Evolutionary conservation across 75 land plant species (phyloP), one percentile per base, ranked within the genome.

Genomic region (Pinus taeda): DNA sequence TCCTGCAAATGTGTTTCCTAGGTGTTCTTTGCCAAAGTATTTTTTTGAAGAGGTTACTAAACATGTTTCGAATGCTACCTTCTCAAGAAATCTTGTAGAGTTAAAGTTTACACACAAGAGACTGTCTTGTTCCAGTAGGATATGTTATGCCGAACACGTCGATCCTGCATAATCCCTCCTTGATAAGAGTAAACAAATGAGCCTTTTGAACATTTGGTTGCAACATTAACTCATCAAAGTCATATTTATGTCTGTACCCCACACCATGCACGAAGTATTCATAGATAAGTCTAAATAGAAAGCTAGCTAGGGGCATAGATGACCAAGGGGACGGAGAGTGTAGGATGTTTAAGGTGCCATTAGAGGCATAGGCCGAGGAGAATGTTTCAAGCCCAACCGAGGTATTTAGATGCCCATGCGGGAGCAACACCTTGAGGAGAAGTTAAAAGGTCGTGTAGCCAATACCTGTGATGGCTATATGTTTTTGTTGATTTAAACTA

Each of bases 171-270:
- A 26, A 92, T 0, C 26, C 26, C 26, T 26, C 26, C 26, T 26
- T 26, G 0, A 26, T 26, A 0, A 26, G 26, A 26, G 71, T 98
- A 97, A 86, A 97, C 99, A 2, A 79, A 75, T 74, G 99, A 94
- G 79, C 93, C 92, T 33, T 97, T 97, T 81, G 93, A 92, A 77
- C 98, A 97, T 88, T 92, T 97, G 59, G 95, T 97, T n/a, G n/a
- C 30, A 95, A 93, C 12, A 97, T 98, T 97, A 71, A 85, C 89
- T 6, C 98, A 94, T 82, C 99, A 97, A 81, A 95, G 95, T 83
- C 99, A 97, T 83, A 89, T 60, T 85, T 97, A 7, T 82, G 86
- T 39, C 77, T 97, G 55, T 97, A 97, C 76, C 99, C 99, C 49
- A 93, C 91, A 67, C 99, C 99, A 37, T 93, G 95, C 53, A 86